A percentile compares a stretch with the other conserved stretches of the same genome.
These are phyloP conservation scores for Paraglomus occultum DNA, from an alignment of 192 early-diverging fungal genomes.

Conservation along the genomic window DNA sequence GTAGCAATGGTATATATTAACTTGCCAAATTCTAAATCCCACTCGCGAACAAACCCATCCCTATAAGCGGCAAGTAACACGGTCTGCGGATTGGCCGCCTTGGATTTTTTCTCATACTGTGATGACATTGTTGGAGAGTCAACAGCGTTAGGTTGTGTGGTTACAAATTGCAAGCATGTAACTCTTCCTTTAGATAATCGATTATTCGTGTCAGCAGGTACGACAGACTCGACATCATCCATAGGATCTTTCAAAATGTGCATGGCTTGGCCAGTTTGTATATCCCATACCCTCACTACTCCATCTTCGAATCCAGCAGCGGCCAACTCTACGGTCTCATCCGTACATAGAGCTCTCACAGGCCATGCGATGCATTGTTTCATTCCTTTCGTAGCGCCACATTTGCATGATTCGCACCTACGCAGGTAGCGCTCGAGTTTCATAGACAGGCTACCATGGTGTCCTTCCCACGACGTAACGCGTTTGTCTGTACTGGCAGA, in stretches of 20 bases:
- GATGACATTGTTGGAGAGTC: neutral
- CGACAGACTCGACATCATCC: slow-evolving; percentile 25
- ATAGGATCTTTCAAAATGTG: slow-evolving; percentile 28
- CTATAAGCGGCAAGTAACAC: slow-evolving; percentile 14
- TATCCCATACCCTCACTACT: slow-evolving; percentile 30
- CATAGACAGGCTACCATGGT: slow-evolving; percentile 1
- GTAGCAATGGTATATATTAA: slow-evolving; percentile 19
- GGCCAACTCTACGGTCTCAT: slow-evolving; percentile 14
- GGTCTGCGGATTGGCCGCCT: too few relatives aligned
- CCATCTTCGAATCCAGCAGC: slow-evolving; percentile 32
- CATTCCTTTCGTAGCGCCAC: slow-evolving; percentile 15
- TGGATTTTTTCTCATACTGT: neutral
- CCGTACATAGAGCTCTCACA: slow-evolving; percentile 21
- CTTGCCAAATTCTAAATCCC: slow-evolving; percentile 20
- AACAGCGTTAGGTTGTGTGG: neutral
- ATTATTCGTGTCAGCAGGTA: neutral
- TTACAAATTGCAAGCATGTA: slow-evolving; percentile 24
- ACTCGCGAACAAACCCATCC: slow-evolving; percentile 28
- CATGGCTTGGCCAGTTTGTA: slow-evolving; percentile 15
- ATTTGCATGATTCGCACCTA: slow-evolving; percentile 24
- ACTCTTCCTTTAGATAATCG: slow-evolving; percentile 13
- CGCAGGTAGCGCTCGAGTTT: slow-evolving; percentile 28
- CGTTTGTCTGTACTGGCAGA: slow-evolving; percentile 18
- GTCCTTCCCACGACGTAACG: slow-evolving; percentile 28
- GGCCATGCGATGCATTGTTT: slow-evolving; percentile 30